A percentile compares a stretch with the other conserved stretches of the same genome.
Evolutionary conservation across 2,329 filamentous ascomycete species (phyloP).

Genomic region (Hymenoscyphus infarciens): DNA sequence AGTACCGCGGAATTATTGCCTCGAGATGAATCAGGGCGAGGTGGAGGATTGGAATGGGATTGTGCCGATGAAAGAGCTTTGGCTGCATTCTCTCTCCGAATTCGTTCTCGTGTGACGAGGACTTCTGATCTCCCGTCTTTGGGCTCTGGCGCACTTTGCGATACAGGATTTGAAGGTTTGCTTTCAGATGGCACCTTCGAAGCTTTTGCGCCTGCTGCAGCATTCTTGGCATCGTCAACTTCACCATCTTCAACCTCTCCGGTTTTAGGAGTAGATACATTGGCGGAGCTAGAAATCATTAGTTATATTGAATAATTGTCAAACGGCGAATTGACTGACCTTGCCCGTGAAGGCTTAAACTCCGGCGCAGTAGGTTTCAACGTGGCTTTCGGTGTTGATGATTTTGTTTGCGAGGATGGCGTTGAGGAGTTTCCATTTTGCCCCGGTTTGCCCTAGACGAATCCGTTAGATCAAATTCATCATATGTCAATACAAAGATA

Average conservation of each 20-base stretch:
- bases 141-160: conserved; percentile 7
- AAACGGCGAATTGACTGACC: conserved; percentile 25
- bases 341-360: conserved; percentile 53
- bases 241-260: conserved; percentile 68
- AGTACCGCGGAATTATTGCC: conserved; percentile 13
- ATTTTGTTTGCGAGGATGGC: conserved; percentile 17
- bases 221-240: conserved; percentile 56
- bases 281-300: conserved; percentile 30
- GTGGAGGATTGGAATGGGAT: conserved; percentile 19
- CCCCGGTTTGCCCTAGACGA: neutral
- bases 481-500: neutral
- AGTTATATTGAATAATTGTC: conserved; percentile 31
- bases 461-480: neutral
- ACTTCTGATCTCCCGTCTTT: conserved; percentile 27
- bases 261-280: conserved; percentile 33
- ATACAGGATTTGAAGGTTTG: conserved; percentile 2
- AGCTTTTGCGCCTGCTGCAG: conserved; percentile 11
- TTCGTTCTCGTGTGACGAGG: conserved; percentile 29
- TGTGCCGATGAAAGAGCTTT: conserved; percentile 23
- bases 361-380: conserved; percentile 59
- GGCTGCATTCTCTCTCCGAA: conserved; percentile 30
- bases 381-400: conserved; percentile 36
- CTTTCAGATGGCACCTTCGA: conserved; percentile 7
- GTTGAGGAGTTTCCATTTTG: conserved; percentile 2
- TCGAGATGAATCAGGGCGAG: conserved; percentile 27